These are phyloP conservation scores for Chlorella sp. DNA, from an alignment of 139 green algal species.

Conservation along the genomic window DNA sequence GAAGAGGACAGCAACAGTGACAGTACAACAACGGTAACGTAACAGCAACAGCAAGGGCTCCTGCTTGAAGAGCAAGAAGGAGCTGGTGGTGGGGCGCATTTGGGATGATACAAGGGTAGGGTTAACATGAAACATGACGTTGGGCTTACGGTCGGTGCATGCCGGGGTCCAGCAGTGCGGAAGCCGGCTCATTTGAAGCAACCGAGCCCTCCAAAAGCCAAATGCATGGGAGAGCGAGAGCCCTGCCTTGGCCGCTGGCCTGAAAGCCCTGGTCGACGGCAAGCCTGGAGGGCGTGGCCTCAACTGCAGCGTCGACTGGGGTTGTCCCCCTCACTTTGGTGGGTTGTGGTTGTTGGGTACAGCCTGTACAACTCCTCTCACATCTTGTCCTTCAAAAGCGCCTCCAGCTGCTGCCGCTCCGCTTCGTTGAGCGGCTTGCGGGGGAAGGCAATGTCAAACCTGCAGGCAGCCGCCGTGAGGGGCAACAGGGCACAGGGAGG, in stretches of 20 bases:
- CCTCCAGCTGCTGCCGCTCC: slow-evolving; percentile 25
- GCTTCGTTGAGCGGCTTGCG: slow-evolving; percentile 23
- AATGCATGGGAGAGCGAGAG: neutral
- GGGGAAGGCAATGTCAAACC: slow-evolving; percentile 79
- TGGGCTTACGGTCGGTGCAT: too few species aligned
- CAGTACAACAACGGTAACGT: too few species aligned
- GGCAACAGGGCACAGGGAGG: too few species aligned
- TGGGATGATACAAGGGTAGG: too few species aligned
- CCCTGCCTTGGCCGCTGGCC: too few species aligned
- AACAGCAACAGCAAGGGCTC: too few species aligned
- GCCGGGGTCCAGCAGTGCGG: neutral
- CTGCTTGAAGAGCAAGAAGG: neutral
- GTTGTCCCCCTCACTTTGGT: neutral
- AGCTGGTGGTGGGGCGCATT: too few species aligned
- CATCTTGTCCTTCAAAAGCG: slow-evolving; percentile 34
- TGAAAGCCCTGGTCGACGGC: too few species aligned
- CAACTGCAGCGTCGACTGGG: too few species aligned
- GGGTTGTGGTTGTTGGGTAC: neutral
- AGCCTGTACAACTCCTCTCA: neutral
- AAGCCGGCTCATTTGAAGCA: neutral
- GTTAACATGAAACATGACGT: too few species aligned
- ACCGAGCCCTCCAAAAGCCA: neutral
- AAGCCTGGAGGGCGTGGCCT: too few species aligned
- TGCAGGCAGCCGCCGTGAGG: neutral
- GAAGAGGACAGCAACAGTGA: too few species aligned